Evolutionary conservation across 1,139 yeast genomes (phyloP).

Genomic region (Pichia sp.): DNA sequence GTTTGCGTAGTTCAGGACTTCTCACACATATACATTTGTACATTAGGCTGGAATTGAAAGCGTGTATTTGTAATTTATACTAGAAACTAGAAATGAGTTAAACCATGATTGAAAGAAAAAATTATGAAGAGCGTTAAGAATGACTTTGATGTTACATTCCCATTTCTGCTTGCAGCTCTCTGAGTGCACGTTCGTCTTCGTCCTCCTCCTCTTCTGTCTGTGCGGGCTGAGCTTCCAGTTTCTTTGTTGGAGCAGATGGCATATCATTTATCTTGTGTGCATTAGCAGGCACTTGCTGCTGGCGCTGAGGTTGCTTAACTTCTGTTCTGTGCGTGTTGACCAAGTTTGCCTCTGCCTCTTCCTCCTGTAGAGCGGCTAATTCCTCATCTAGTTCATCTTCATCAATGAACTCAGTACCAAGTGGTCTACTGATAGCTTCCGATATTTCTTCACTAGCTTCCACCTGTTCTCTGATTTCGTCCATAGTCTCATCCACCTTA

Average conservation of each 20-base stretch:
- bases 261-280: constrained; percentile 22
- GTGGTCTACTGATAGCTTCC: constrained; percentile 91
- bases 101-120: too few relatives aligned
- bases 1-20: too few relatives aligned
- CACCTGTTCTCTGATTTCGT: constrained; percentile 93
- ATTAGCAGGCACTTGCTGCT: background rate
- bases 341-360: constrained; percentile 43
- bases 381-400: constrained; percentile 88
- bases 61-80: too few relatives aligned
- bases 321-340: constrained; percentile 10
- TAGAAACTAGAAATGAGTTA: too few relatives aligned
- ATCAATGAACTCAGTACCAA: constrained; percentile 65
- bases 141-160: constrained; percentile 57
- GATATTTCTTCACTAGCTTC: constrained; percentile 92
- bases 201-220: constrained; percentile 24
- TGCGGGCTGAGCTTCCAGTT: constrained; percentile 12
- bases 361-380: constrained; percentile 82
- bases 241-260: constrained; percentile 37
- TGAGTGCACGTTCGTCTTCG: constrained; percentile 74
- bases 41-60: too few relatives aligned
- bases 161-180: constrained; percentile 84
- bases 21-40: background rate
- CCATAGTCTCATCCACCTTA: constrained; percentile 98
- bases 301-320: constrained; percentile 4
- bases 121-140: too few relatives aligned